A percentile compares a stretch with the other conserved stretches of the same genome.
These are phyloP conservation scores for Taiozyma sp. DNA, from an alignment of 1,139 yeast genomes.

Conservation along the genomic window DNA sequence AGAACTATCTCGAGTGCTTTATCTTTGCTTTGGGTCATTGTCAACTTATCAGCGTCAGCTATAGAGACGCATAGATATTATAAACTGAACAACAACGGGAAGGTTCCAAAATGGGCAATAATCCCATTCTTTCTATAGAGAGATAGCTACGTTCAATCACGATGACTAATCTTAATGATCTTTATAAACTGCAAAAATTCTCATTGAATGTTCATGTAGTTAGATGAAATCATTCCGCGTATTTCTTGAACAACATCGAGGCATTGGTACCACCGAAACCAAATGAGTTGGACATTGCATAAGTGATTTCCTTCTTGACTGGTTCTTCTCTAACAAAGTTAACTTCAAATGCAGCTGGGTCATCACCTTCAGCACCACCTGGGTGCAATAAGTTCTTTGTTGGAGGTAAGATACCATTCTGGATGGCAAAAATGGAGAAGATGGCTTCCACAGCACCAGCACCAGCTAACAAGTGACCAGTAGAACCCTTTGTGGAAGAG, in stretches of 20 bases:
- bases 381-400: constrained; percentile 63
- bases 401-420: constrained; percentile 63
- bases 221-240: constrained; percentile 2
- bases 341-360: constrained; percentile 40
- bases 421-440: constrained; percentile 66
- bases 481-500: constrained; percentile 86
- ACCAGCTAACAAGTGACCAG: constrained; percentile 93
- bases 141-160: neutral
- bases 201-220: too few relatives aligned
- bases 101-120: constrained; percentile 29
- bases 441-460: constrained; percentile 94
- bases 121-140: constrained; percentile 33
- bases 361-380: constrained; percentile 42
- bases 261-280: constrained; percentile 98
- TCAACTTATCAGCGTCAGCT: constrained; percentile 62
- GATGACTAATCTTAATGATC: neutral
- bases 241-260: constrained; percentile 48
- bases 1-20: constrained; percentile 18
- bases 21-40: constrained; percentile 51
- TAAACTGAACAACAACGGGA: constrained; percentile 23
- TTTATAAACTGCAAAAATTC: neutral
- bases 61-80: constrained; percentile 55
- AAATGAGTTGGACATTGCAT: constrained; percentile 84
- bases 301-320: constrained; percentile 33
- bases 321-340: constrained; percentile 57